Evolutionary conservation across 23 red algal species (phyloP), one percentile per base, ranked within the genome.

Genomic region (Gracilaria domingensis): DNA sequence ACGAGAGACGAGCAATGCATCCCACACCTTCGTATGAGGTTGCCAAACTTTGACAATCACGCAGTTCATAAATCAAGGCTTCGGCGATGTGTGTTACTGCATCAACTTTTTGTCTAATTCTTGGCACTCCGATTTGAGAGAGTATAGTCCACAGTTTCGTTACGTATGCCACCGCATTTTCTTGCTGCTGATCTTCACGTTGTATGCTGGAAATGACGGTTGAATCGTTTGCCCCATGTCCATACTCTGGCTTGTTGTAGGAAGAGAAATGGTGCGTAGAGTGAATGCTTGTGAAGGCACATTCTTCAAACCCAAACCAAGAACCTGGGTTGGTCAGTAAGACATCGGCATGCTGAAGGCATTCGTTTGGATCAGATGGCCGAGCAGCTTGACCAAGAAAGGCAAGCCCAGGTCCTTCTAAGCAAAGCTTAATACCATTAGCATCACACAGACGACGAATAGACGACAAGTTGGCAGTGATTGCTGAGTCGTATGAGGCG

Each of bases 221-320:
- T 73, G 35, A 12, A 14, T 55, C 33, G 14, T 64, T 25, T 58
- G 18, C 30, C 38, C 9, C 11, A 4, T 65, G 26, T 3, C 12
- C 55, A 66, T 62, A 45, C 7, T 16, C 33, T 12, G 21, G 21
- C 44, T 47, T 28, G 25, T 11, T 20, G 30, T 14, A 39, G 12
- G 39, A 53, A 4, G 62, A 35, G 30, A 32, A 53, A 44, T 64
- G 23, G 39, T 26, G 61, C 44, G 12, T 73, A 17, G 38, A 36
- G 54, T 87, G 62, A 49, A 66, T 87, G 12, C 56, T 87, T 16
- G 66, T 87, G 8, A 73, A 39, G 3, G 83, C 83, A n/a, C 83
- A 71, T n/a, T 72, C 66, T 40, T 87, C 44, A 33, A 87, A 87
- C n/a, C 83, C 83, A 87, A 87, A 87, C 83, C 83, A 87, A 36